Base-by-base conservation (phyloP, 257 asterid genomes). In the Hygrophila difformis region DNA sequence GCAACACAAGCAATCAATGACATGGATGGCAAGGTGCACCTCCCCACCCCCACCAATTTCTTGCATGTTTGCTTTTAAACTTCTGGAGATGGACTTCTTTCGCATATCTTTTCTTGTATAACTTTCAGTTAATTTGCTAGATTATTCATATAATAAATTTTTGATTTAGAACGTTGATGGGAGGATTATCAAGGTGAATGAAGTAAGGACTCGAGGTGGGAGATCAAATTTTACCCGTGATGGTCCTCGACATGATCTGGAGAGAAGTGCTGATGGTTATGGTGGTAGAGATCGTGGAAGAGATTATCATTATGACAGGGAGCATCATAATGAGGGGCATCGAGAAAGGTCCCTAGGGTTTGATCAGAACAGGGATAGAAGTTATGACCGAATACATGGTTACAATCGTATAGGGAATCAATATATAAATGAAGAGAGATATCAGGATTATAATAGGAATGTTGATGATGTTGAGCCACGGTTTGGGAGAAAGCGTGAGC, bases 1-100 rank as follows among this genome's bases (percentile, higher is more conserved):
- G 91, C 93, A 15, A 49, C 41, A 47, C 79, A 72, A 55, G 97
- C 93, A 53, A 83, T 87, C 39, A 54, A 64, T 56, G 93, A 77
- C 49, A 83, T 83, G 94, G 81, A 87, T 66, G 97, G 97, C 46
- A 65, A 66, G 93, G 94, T 81, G 65, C 52, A 42, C 33, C 53
- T 18, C 16, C 16, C 28, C 33, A 46, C 50, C 57, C 42, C 47
- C 46, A 9, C 49, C 17, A 15, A 50, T 46, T 39, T 13, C 17
- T 5, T 47, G 23, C 3, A 13, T 47, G 23, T 20, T 1, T 5
- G 16, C n/a, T 8, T 0, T 44, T 22, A 17, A 8, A 6, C 13
- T 26, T 26, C 31, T 26, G 1, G 34, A 8, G 2, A 21, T 14
- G 6, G 18, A 8, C 20, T 19, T 34, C 12, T 19, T 51, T 26